Percentiles rank a stretch among this genome's conserved stretches.
These are phyloP conservation scores for Pseudocercospora ulei DNA, from an alignment of 2,329 filamentous ascomycete species.

Conservation along the genomic window DNA sequence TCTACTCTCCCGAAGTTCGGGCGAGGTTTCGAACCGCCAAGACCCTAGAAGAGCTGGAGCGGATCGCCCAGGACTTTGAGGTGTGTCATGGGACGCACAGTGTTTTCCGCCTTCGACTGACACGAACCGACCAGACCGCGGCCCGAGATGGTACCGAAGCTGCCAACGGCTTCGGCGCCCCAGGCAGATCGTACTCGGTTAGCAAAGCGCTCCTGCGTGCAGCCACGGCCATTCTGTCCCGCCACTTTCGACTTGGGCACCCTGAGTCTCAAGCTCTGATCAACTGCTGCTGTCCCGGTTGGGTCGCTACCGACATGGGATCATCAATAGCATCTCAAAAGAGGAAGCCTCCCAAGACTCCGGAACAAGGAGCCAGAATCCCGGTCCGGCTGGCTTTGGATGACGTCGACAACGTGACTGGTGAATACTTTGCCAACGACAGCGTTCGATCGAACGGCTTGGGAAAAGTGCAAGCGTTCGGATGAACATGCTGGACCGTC, in stretches of 20 bases:
- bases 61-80: conserved; percentile 30
- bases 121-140: conserved; percentile 15
- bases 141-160: conserved; percentile 23
- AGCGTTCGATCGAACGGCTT: conserved; percentile 29
- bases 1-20: conserved; percentile 27
- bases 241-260: conserved; percentile 14
- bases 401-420: conserved; percentile 31
- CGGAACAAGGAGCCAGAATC: conserved; percentile 34
- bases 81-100: too few species aligned
- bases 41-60: conserved; percentile 27
- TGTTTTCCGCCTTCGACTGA: too few species aligned
- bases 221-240: conserved; percentile 31
- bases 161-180: conserved; percentile 26
- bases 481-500: too few species aligned
- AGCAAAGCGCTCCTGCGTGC: conserved; percentile 35
- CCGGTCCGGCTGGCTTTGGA: conserved; percentile 34
- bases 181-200: conserved; percentile 30
- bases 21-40: conserved; percentile 24
- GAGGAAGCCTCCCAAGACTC: conserved; percentile 30
- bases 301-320: conserved; percentile 36
- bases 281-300: conserved; percentile 37
- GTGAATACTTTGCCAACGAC: conserved; percentile 35
- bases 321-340: conserved; percentile 24
- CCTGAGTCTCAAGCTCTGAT: conserved; percentile 26
- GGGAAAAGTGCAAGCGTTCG: conserved; percentile 30